A percentile compares a stretch with the other conserved stretches of the same genome.
Evolutionary conservation across 1,139 yeast species (phyloP).

Genomic region (Lodderomyces elongisporus): DNA sequence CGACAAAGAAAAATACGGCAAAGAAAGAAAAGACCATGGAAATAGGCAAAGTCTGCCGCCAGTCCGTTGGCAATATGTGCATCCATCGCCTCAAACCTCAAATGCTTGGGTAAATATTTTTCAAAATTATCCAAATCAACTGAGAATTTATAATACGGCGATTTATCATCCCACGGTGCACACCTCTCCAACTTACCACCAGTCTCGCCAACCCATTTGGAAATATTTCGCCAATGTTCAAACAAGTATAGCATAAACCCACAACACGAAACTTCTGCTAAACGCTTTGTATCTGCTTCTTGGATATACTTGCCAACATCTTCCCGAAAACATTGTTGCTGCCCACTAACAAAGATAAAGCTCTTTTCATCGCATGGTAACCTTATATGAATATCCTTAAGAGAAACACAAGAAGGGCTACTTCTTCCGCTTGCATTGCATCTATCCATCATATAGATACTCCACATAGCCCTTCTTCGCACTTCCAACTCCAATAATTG

Average conservation of each 20-base stretch:
- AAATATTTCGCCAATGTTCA: constrained; percentile 30
- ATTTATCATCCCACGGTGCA: constrained; percentile 25
- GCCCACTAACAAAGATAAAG: constrained; percentile 19
- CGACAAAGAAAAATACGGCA: constrained; percentile 30
- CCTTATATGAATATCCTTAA: constrained; percentile 20
- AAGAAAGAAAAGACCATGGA: constrained; percentile 29
- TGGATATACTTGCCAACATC: constrained; percentile 13
- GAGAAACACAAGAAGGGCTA: constrained; percentile 26
- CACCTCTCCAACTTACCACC: constrained; percentile 23
- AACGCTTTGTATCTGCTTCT: constrained; percentile 3
- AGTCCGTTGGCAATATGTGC: constrained; percentile 29
- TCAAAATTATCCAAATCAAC: constrained; percentile 19
- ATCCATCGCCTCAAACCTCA: constrained; percentile 22
- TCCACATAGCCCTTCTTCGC: constrained; percentile 35
- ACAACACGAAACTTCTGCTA: constrained; percentile 16
- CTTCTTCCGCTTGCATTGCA: constrained; percentile 35
- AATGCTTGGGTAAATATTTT: constrained; percentile 19
- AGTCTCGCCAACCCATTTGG: constrained; percentile 31
- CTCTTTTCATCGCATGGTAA: constrained; percentile 23
- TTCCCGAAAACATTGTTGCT: constrained; percentile 13
- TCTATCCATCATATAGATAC: constrained; percentile 40
- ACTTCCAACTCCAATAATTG: constrained; percentile 22
- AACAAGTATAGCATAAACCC: constrained; percentile 25
- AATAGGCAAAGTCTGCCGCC: constrained; percentile 32
- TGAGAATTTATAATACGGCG: constrained; percentile 21